Conservation (phyloP, 176 grass and related monocot genomes). For the Canna indica region DNA sequence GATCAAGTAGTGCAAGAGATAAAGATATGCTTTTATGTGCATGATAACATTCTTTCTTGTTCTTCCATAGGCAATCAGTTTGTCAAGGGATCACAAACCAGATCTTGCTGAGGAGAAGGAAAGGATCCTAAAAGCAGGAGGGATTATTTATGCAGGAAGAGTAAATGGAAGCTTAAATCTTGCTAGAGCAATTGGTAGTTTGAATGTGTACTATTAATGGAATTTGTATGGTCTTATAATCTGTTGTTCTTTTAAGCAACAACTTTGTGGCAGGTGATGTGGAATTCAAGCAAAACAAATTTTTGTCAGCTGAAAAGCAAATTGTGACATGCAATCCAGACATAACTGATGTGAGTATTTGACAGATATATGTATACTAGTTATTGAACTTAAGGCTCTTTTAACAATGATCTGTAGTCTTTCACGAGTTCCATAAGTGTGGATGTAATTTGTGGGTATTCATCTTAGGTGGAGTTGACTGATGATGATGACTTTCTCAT, state of each 20-base stretch:
- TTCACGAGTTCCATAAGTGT: not conserved
- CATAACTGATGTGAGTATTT: conserved; percentile 56
- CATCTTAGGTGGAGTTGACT: conserved; percentile 64
- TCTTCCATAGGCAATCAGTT: not conserved
- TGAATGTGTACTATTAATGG: not conserved
- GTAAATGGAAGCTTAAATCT: conserved; percentile 97
- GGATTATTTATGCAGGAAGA: conserved; percentile 80
- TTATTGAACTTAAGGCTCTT: not conserved
- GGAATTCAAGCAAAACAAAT: conserved; percentile 96
- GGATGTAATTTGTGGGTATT: not conserved
- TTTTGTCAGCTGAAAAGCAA: conserved; percentile 77
- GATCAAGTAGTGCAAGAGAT: too few species aligned
- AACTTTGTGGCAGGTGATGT: conserved; percentile 52
- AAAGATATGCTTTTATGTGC: not conserved
- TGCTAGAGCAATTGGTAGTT: conserved; percentile 70
- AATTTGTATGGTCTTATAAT: conserved; percentile 18
- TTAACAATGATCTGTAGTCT: conserved; percentile 7
- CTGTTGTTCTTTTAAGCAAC: not conserved
- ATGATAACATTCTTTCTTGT: not conserved
- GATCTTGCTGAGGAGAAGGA: conserved; percentile 19
- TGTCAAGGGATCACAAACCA: conserved; percentile 5
- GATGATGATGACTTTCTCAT: conserved; percentile 90
- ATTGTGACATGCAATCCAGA: conserved; percentile 82
- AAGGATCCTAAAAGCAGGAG: conserved; percentile 18
- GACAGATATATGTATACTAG: conserved; percentile 7